These are phyloP conservation scores for Aspergillus bertholletiae DNA, from an alignment of 495 filamentous ascomycete genomes.

Conservation along the genomic window DNA sequence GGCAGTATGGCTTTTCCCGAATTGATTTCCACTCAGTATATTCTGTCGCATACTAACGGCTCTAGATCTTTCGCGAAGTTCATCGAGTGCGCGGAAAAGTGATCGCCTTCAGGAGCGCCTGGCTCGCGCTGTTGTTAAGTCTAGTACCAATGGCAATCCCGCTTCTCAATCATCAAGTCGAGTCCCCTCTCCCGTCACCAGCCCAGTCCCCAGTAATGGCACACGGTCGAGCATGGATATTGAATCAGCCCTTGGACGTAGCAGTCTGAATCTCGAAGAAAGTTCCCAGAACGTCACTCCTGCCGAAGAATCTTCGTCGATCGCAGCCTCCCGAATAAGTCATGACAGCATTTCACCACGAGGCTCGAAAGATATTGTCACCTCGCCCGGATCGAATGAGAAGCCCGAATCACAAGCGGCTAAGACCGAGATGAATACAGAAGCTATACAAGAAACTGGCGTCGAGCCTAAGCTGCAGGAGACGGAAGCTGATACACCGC, in stretches of 20 bases:
- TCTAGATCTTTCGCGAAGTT: conserved; percentile 50
- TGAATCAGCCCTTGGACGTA: conserved; percentile 24
- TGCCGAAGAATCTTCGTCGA: conserved; percentile 9
- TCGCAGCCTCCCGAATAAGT: conserved; percentile 22
- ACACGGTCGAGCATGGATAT: conserved; percentile 39
- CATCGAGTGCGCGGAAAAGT: conserved; percentile 54
- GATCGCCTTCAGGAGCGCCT: conserved; percentile 84
- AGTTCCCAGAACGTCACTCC: conserved; percentile 7
- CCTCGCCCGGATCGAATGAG: background rate
- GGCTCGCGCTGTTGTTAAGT: conserved; percentile 60
- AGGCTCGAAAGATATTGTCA: conserved; percentile 27
- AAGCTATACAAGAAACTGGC: conserved; percentile 11
- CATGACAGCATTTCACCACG: conserved; percentile 29
- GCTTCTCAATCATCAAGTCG: conserved; percentile 32
- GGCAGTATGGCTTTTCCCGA: conserved; percentile 15
- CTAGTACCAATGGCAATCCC: conserved; percentile 25
- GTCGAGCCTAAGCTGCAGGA: conserved; percentile 10
- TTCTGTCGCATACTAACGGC: conserved; percentile 12
- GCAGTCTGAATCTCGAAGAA: conserved; percentile 15
- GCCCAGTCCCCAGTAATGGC: conserved; percentile 33
- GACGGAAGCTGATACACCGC: conserved; percentile 6
- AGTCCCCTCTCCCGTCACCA: conserved; percentile 29
- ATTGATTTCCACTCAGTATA: background rate
- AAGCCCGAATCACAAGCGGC: conserved; percentile 4
- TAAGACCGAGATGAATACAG: conserved; percentile 14